These are phyloP conservation scores for Orbilia blumenaviensis DNA, from an alignment of 2,329 filamentous ascomycete genomes.

Conservation along the genomic window DNA sequence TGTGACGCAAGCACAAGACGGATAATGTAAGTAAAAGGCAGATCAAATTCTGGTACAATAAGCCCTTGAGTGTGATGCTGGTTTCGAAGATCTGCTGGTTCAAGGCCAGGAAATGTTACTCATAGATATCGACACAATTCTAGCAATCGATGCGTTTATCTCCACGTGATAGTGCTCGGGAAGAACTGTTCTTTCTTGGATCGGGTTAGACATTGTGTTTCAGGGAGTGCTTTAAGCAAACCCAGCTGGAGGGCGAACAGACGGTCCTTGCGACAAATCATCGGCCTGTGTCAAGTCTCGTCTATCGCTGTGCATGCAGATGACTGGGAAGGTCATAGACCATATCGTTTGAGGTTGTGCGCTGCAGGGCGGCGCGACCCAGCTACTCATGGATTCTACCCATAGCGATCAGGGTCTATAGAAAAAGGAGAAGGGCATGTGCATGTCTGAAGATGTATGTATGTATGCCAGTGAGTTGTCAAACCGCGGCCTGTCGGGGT, in stretches of 20 bases:
- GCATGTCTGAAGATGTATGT: too few species aligned
- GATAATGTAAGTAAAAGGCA: neutral
- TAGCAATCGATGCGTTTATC: neutral
- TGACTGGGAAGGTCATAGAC: conserved; percentile 17
- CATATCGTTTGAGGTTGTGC: conserved; percentile 26
- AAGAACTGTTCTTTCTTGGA: neutral
- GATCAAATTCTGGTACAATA: neutral
- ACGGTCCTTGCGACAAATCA: conserved; percentile 1
- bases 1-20: conserved; percentile 2
- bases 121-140: too few species aligned
- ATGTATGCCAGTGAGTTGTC: neutral
- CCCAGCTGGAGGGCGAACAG: conserved; percentile 15
- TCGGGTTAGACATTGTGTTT: conserved; percentile 25
- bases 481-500: conserved; percentile 38
- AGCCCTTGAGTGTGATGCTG: neutral
- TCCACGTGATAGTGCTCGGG: conserved; percentile 17
- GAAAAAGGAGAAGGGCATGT: conserved; percentile 36
- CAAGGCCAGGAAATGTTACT: too few species aligned
- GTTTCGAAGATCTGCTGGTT: neutral
- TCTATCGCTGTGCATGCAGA: conserved; percentile 16
- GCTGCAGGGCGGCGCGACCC: conserved; percentile 25
- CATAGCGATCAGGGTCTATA: conserved; percentile 24
- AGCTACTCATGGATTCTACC: neutral
- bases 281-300: neutral
- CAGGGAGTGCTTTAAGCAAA: conserved; percentile 38